A percentile compares a stretch with the other conserved stretches of the same genome.
Conservation (phyloP, 148 eudicot genomes). For the Camellia granthamiana region DNA sequence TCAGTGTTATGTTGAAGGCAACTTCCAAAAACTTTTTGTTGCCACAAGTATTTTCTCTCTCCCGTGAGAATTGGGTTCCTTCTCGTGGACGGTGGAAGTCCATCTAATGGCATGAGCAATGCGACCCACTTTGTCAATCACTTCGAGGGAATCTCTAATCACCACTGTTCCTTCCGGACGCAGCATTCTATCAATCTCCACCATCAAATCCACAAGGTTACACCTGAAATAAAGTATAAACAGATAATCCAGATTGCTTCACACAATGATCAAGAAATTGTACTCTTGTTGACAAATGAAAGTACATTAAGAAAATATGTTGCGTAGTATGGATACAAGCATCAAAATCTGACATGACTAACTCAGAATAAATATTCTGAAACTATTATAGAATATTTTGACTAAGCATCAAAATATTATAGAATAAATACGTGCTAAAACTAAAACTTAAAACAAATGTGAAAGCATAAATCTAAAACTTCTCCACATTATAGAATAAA, state of each 20-base stretch:
- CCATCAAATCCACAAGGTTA: constrained; percentile 83
- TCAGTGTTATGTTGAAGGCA: constrained; percentile 31
- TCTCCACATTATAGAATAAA: not conserved
- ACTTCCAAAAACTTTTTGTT: constrained; percentile 60
- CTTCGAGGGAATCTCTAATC: constrained; percentile 77
- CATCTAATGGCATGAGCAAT: constrained; percentile 76
- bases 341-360: not conserved
- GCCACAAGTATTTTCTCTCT: constrained; percentile 82
- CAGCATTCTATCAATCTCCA: constrained; percentile 91
- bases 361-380: not conserved
- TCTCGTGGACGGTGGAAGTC: constrained; percentile 60
- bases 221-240: constrained; percentile 51
- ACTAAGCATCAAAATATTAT: no score
- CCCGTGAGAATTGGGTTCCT: constrained; percentile 78
- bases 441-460: not conserved
- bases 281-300: not conserved
- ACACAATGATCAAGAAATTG: not conserved
- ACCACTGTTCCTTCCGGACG: constrained; percentile 94
- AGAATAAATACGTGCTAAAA: no score
- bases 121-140: constrained; percentile 62
- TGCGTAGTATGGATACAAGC: not conserved
- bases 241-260: not conserved
- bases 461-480: not conserved
- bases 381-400: no score
- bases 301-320: not conserved